Conservation (phyloP, 164 flowering plant species). For the Vitis amurensis region DNA sequence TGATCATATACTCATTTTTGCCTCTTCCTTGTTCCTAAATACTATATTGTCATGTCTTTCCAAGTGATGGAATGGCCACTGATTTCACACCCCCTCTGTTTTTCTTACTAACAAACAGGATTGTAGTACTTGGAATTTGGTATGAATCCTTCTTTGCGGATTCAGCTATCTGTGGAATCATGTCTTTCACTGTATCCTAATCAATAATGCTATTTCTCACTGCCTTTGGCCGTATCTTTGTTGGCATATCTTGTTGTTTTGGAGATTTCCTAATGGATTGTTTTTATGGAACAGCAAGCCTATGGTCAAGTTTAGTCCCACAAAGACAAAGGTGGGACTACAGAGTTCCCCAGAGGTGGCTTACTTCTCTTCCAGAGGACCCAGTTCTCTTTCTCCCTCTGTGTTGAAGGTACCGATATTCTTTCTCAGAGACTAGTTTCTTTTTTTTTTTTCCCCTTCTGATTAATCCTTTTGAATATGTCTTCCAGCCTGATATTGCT, state of each 20-base stretch:
- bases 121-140: too few species aligned
- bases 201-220: too few species aligned
- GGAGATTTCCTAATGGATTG: background rate
- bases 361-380: conserved; percentile 59
- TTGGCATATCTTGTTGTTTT: background rate
- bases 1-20: too few species aligned
- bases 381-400: conserved; percentile 44
- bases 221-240: too few species aligned
- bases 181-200: too few species aligned
- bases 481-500: conserved; percentile 62
- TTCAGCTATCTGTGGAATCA: too few species aligned
- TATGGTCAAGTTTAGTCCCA: conserved; percentile 29
- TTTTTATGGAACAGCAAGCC: conserved; percentile 41
- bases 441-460: background rate
- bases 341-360: conserved; percentile 48
- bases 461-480: background rate
- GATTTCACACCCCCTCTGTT: too few species aligned
- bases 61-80: too few species aligned
- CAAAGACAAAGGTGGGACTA: conserved; percentile 37
- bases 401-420: conserved; percentile 40
- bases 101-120: too few species aligned
- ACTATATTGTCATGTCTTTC: too few species aligned
- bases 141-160: too few species aligned
- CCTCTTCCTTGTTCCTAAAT: too few species aligned
- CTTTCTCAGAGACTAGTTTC: background rate